Evolutionary conservation across 495 filamentous ascomycete species (phyloP), one percentile per base, ranked within the genome.

Genomic region (Xylaria flabelliformis): DNA sequence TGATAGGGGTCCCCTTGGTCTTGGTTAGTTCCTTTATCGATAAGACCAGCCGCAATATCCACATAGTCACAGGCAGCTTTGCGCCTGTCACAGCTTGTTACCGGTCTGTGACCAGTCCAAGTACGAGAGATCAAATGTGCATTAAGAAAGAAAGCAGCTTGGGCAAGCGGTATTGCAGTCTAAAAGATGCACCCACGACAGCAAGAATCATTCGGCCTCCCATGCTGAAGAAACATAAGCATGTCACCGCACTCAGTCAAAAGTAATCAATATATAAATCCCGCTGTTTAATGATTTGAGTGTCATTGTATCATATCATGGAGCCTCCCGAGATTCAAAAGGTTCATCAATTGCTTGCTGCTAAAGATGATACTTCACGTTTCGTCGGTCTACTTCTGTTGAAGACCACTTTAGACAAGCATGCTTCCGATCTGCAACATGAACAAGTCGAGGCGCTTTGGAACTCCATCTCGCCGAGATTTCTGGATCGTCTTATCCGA

Each of bases 381-480:
- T 91, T 92, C 65, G 89, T 91, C 48, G 90, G 90, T 0, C 81
- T 92, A n/a, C 87, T 90, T 0, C 79, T 91, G 51, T 78, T 91
- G 48, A 90, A 88, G 68, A 85, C 88, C 9, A 77, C 90, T 5
- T 80, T 91, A 2, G 89, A 90, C 75, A 90, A 88, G 66, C 62
- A 72, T n/a, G 80, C 83, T 0, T 74, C 80, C 1, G 81, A 86
- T 34, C 77, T 87, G 39, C 71, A 80, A 71, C 72, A 77, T 53
- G 76, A 89, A 72, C 78, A 80, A 62, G 77, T 72, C 15, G 65
- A 67, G 32, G 63, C 72, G 8, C 72, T 89, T 42, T 91, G 90
- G 90, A 79, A 83, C 67, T 82, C 84, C 36, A 82, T 92, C 55
- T 84, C 88, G 46, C 81, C 83, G 61, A 88, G 82, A 64, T 91